phyloP scores from a whole-genome alignment of 2,329 filamentous ascomycete species.

The Botrytis pseudocinerea region DNA sequence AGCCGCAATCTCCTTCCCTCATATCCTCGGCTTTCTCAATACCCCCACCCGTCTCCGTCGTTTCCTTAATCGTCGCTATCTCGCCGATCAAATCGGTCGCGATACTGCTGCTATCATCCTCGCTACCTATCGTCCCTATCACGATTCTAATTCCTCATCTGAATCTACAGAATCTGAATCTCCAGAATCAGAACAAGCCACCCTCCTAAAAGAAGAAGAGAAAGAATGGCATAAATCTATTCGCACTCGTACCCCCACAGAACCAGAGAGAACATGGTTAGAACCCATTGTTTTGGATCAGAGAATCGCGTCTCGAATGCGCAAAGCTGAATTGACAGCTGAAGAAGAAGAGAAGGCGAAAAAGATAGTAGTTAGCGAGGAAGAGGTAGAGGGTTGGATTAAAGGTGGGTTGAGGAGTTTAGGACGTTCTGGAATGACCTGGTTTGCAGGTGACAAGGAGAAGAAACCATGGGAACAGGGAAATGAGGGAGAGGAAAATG shows the following conservation, averaged over 20 bases:
- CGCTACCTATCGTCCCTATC: conserved; percentile 51
- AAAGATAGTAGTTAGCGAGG: conserved; percentile 62
- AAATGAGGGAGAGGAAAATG: conserved; percentile 23
- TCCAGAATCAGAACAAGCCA: conserved; percentile 59
- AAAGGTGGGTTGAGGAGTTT: conserved; percentile 59
- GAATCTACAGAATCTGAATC: conserved; percentile 33
- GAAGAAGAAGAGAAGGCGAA: conserved; percentile 70
- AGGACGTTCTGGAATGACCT: conserved; percentile 40
- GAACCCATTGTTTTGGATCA: conserved; percentile 73
- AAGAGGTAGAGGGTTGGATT: conserved; percentile 69
- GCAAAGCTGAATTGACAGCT: conserved; percentile 67
- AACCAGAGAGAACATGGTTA: conserved; percentile 73
- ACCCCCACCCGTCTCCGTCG: conserved; percentile 84
- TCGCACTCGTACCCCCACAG: conserved; percentile 58
- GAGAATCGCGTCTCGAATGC: conserved; percentile 77
- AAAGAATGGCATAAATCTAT: conserved; percentile 74
- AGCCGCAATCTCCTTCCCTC: conserved; percentile 74
- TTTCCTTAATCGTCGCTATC: conserved; percentile 78
- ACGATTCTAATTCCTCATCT: conserved; percentile 43
- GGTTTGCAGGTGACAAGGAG: conserved; percentile 30
- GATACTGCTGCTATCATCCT: conserved; percentile 86
- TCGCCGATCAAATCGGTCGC: conserved; percentile 86
- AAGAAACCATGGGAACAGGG: conserved; percentile 16
- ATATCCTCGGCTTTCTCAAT: conserved; percentile 89
- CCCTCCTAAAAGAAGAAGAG: conserved; percentile 69